Conservation (phyloP, 495 filamentous ascomycete species). For the Aspergillus bertholletiae region DNA sequence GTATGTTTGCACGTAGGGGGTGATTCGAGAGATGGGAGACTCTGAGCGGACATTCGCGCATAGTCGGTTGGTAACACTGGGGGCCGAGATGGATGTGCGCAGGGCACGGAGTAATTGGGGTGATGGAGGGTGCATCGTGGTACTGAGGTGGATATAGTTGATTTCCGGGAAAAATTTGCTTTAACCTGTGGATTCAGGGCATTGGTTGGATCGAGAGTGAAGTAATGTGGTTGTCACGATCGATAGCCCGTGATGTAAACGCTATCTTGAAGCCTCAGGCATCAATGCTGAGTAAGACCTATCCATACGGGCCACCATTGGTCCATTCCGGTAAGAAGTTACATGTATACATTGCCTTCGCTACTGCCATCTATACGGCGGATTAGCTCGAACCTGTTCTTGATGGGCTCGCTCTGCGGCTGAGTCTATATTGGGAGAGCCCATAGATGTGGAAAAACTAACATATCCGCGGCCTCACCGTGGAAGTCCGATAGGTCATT, state of each 20-base stretch:
- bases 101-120: constrained; percentile 43
- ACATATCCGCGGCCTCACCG: too few species aligned
- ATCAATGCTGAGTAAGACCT: too few species aligned
- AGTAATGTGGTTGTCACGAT: neutral
- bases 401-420: neutral
- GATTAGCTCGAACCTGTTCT: neutral
- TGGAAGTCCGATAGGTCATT: too few species aligned
- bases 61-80: constrained; percentile 10
- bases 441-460: neutral
- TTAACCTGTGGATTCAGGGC: neutral
- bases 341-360: neutral
- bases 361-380: neutral
- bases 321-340: too few species aligned
- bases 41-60: constrained; percentile 13
- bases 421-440: neutral
- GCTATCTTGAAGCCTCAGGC: neutral
- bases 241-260: neutral
- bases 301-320: too few species aligned
- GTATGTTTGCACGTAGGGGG: constrained; percentile 6
- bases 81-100: constrained; percentile 29
- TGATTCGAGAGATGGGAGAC: constrained; percentile 6
- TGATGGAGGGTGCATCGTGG: constrained; percentile 39
- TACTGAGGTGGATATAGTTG: neutral
- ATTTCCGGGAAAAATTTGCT: neutral
- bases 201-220: neutral